These are phyloP conservation scores for Rusavskia elegans DNA, from an alignment of 495 filamentous ascomycete species.

Conservation along the genomic window DNA sequence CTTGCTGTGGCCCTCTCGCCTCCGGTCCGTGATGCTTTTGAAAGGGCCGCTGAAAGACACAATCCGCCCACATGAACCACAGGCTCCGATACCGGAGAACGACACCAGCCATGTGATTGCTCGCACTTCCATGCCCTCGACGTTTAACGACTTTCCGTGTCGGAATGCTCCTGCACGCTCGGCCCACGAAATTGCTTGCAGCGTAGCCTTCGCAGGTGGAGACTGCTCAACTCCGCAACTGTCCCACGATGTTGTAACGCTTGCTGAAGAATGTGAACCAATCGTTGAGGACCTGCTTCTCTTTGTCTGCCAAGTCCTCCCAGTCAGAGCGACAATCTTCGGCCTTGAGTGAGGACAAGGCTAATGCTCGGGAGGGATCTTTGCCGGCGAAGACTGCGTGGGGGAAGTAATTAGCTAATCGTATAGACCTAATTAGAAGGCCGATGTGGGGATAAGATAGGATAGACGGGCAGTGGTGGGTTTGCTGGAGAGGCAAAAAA, in stretches of 20 bases:
- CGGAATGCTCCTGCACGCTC: not conserved
- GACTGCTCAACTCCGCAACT: conserved; percentile 26
- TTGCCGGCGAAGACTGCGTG: conserved; percentile 79
- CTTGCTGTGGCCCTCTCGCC: too few relatives aligned
- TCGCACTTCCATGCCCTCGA: not conserved
- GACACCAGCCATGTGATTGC: too few relatives aligned
- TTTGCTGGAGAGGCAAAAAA: not conserved
- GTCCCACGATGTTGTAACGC: conserved; percentile 83
- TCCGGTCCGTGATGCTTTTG: not conserved
- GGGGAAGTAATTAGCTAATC: not conserved
- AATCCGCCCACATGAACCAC: not conserved
- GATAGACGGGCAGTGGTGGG: not conserved
- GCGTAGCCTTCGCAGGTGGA: not conserved
- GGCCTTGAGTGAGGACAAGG: conserved; percentile 65
- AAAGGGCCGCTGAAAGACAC: not conserved
- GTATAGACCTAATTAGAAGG: conserved; percentile 4
- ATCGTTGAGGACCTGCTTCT: conserved; percentile 70
- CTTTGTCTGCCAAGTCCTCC: conserved; percentile 71
- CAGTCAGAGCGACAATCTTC: conserved; percentile 77
- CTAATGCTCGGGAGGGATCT: conserved; percentile 82
- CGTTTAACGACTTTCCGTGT: not conserved
- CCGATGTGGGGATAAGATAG: not conserved
- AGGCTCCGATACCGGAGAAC: not conserved
- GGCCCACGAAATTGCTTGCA: not conserved
- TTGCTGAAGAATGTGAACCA: conserved; percentile 96